phyloP scores from a whole-genome alignment of 805 yeast species.

The Cyberlindnera xylosilytica region DNA sequence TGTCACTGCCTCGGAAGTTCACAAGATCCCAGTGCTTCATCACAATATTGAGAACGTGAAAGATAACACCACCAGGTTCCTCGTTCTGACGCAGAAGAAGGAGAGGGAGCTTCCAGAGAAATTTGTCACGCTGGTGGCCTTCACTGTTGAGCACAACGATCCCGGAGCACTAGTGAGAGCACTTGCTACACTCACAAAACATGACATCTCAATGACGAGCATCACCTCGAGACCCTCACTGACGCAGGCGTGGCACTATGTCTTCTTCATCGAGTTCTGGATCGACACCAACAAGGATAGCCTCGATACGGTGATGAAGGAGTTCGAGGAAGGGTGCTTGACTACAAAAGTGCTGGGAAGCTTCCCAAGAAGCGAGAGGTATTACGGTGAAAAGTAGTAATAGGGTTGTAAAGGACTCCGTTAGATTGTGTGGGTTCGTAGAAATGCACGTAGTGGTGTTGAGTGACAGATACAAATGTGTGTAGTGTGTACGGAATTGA shows the following conservation, averaged over 20 bases:
- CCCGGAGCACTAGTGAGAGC: constrained; percentile 76
- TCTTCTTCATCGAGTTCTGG: constrained; percentile 73
- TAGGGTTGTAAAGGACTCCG: no score
- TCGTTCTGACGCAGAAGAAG: constrained; percentile 48
- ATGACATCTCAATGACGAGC: constrained; percentile 61
- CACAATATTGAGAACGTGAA: constrained; percentile 65
- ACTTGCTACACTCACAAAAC: constrained; percentile 50
- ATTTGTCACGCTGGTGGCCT: constrained; percentile 54
- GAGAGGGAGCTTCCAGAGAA: constrained; percentile 5
- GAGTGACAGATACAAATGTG: no score
- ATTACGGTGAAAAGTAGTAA: constrained; percentile 13
- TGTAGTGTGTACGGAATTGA: no score
- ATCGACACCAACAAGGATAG: constrained; percentile 35
- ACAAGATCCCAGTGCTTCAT: constrained; percentile 52
- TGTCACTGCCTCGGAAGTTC: constrained; percentile 57
- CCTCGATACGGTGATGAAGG: constrained; percentile 35
- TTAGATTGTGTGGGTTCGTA: no score
- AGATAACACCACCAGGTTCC: constrained; percentile 83
- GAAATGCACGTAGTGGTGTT: no score
- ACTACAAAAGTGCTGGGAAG: constrained; percentile 46
- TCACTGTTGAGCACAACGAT: constrained; percentile 59
- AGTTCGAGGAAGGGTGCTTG: constrained; percentile 42
- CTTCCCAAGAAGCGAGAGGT: constrained; percentile 16
- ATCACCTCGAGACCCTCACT: constrained; percentile 78
- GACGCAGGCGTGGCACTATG: constrained; percentile 70